A percentile compares a stretch with the other conserved stretches of the same genome.
These are phyloP conservation scores for Candida namnaoensis DNA, from an alignment of 805 yeast species.

Conservation along the genomic window DNA sequence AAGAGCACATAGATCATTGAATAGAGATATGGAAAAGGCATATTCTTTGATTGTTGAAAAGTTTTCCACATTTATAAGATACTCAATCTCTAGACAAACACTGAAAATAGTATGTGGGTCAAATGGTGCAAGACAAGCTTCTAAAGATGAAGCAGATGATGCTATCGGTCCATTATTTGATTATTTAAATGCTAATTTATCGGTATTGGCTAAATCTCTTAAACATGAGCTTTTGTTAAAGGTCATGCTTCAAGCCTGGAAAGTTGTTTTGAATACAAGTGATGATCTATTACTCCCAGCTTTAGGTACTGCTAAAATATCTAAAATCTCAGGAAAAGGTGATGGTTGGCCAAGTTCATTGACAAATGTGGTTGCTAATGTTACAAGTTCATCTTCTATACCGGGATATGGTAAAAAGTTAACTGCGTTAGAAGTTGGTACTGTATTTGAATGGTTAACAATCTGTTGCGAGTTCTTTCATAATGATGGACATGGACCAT, in stretches of 20 bases:
- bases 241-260: constrained; percentile 78
- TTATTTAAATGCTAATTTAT: constrained; percentile 60
- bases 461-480: constrained; percentile 70
- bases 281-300: constrained; percentile 73
- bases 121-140: constrained; percentile 33
- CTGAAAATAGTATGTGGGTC: constrained; percentile 47
- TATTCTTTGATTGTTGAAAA: constrained; percentile 65
- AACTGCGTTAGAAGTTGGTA: constrained; percentile 52
- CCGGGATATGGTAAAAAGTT: constrained; percentile 48
- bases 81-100: constrained; percentile 47
- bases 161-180: constrained; percentile 69
- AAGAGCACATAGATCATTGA: constrained; percentile 56
- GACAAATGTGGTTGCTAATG: constrained; percentile 40
- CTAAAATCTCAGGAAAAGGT: constrained; percentile 16
- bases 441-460: constrained; percentile 63
- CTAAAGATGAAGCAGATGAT: constrained; percentile 43
- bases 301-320: constrained; percentile 33
- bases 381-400: constrained; percentile 24
- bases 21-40: constrained; percentile 57
- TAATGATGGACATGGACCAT: constrained; percentile 76
- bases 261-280: constrained; percentile 56
- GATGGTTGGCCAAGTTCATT: constrained; percentile 32
- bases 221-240: constrained; percentile 46
- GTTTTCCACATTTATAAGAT: constrained; percentile 55
- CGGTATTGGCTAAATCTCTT: constrained; percentile 50